Percentiles rank a stretch among this genome's conserved stretches.
These are phyloP conservation scores for Eucalyptus cloeziana DNA, from an alignment of 345 rosid genomes.

Conservation along the genomic window DNA sequence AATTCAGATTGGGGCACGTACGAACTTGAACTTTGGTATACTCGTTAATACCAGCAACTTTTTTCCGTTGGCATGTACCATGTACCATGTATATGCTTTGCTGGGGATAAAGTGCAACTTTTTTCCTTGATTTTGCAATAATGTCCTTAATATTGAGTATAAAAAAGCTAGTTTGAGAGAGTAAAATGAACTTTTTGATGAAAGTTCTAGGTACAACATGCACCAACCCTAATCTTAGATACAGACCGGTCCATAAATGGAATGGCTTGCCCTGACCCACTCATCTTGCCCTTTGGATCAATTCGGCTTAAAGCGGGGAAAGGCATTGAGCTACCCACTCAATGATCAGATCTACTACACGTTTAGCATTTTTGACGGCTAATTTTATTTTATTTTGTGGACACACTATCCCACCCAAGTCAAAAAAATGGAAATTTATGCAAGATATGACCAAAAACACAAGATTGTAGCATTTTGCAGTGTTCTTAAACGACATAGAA, in stretches of 20 bases:
- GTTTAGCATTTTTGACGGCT: background rate
- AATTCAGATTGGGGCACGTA: background rate
- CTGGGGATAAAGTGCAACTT: background rate
- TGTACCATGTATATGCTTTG: background rate
- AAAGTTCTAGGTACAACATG: background rate
- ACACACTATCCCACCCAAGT: background rate
- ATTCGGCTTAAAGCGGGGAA: background rate
- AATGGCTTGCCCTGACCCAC: background rate
- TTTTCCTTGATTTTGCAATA: background rate
- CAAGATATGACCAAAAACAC: background rate
- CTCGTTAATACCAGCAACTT: background rate
- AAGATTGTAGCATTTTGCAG: background rate
- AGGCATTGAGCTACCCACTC: background rate
- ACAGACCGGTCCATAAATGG: background rate
- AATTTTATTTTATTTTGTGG: background rate
- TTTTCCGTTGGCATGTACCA: background rate
- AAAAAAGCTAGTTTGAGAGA: background rate
- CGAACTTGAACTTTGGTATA: background rate
- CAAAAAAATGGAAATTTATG: background rate
- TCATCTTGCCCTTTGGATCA: background rate
- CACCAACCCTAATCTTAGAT: background rate
- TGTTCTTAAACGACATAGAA: background rate
- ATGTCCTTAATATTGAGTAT: background rate
- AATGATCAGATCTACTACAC: background rate
- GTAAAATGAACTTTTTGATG: background rate